phyloP scores from a whole-genome alignment of 1,139 yeast species.

The Geotrichum siamense region DNA sequence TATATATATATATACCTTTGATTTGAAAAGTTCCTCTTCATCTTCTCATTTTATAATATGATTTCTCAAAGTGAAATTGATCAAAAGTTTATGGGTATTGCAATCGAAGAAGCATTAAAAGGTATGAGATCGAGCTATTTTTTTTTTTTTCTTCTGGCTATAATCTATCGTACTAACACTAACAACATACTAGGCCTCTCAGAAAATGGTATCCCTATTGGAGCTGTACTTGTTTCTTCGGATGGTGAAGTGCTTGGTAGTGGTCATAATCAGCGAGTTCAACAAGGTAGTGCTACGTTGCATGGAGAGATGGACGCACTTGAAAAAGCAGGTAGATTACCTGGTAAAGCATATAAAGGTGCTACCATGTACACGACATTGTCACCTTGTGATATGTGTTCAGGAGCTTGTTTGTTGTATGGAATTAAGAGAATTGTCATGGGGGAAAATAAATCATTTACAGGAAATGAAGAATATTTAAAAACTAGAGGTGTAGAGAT shows the following conservation, averaged over 20 bases:
- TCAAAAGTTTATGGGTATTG: slow-evolving; percentile 28
- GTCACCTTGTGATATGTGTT: slow-evolving; percentile 92
- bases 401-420: slow-evolving; percentile 85
- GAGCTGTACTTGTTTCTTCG: slow-evolving; percentile 60
- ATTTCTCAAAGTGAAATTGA: slow-evolving; percentile 18
- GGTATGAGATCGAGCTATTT: slow-evolving; percentile 25
- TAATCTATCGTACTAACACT: not conserved
- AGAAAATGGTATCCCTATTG: slow-evolving; percentile 94
- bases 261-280: slow-evolving; percentile 87
- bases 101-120: slow-evolving; percentile 33
- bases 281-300: slow-evolving; percentile 61
- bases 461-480: slow-evolving; percentile 72
- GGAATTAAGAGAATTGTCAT: slow-evolving; percentile 79
- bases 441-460: slow-evolving; percentile 77
- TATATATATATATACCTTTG: not conserved
- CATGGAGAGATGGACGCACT: slow-evolving; percentile 89
- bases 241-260: slow-evolving; percentile 77
- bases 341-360: slow-evolving; percentile 53
- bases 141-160: not conserved
- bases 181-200: slow-evolving; percentile 42
- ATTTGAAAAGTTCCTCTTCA: too few relatives aligned
- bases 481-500: slow-evolving; percentile 64
- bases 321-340: slow-evolving; percentile 82
- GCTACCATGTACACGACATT: slow-evolving; percentile 73
- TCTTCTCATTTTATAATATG: not conserved